Evolutionary conservation across 1,139 yeast species (phyloP).

Genomic region (Protomyces pachydermus): DNA sequence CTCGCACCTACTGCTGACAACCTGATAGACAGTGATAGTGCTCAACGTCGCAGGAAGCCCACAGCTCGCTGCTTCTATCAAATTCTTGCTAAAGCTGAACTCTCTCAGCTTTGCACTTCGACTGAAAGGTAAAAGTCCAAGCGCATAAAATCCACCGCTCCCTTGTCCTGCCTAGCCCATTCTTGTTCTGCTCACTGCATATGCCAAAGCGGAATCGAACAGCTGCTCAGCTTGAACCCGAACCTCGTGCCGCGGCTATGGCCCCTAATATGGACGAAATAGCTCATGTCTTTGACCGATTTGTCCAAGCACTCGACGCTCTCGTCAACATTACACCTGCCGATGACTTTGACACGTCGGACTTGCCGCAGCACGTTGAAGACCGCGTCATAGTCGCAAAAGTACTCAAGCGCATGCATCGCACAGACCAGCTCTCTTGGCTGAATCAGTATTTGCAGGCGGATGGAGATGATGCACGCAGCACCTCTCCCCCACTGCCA

Average conservation of each 20-base stretch:
- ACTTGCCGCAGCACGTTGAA: slow-evolving; percentile 2
- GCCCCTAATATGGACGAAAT: neutral
- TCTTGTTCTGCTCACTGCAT: neutral
- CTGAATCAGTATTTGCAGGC: slow-evolving; percentile 26
- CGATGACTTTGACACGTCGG: slow-evolving; percentile 10
- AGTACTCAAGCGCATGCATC: slow-evolving; percentile 21
- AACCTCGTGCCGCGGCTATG: neutral
- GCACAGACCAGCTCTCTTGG: slow-evolving; percentile 22
- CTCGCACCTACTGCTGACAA: too few species aligned
- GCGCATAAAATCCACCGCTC: neutral
- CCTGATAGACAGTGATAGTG: too few species aligned
- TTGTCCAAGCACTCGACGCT: neutral
- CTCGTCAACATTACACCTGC: slow-evolving; percentile 8
- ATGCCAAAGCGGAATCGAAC: slow-evolving; percentile 3
- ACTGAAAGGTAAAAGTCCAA: too few species aligned
- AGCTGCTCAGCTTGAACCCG: neutral
- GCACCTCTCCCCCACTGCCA: neutral
- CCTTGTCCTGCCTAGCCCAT: neutral
- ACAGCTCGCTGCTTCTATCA: too few species aligned
- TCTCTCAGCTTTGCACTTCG: too few species aligned
- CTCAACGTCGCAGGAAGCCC: too few species aligned
- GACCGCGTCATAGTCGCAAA: slow-evolving; percentile 23
- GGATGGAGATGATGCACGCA: neutral
- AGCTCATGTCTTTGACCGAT: neutral
- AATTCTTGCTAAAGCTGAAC: too few species aligned